Conservation (phyloP, 257 asterid genomes). For the Primulina huaijiensis region DNA sequence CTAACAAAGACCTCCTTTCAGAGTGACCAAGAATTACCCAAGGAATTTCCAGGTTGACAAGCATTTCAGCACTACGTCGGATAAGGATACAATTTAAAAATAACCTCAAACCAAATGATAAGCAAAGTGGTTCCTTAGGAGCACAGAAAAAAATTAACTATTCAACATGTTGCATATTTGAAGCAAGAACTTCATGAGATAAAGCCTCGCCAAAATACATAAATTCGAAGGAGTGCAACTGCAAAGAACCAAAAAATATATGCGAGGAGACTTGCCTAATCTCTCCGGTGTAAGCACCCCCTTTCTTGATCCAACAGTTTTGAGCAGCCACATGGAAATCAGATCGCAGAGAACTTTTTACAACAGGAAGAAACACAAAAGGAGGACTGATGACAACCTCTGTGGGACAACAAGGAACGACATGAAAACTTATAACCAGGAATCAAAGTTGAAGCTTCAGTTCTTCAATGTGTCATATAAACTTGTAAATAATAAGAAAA, state of each 20-base stretch:
- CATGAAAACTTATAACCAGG: too few relatives aligned
- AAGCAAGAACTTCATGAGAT: too few relatives aligned
- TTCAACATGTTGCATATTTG: too few relatives aligned
- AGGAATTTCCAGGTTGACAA: conserved; percentile 70
- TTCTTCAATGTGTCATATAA: too few relatives aligned
- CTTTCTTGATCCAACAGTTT: conserved; percentile 97
- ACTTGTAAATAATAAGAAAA: too few relatives aligned
- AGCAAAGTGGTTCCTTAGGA: too few relatives aligned
- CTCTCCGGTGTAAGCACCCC: conserved; percentile 99
- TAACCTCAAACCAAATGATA: too few relatives aligned
- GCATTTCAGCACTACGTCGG: conserved; percentile 86
- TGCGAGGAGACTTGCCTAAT: conserved; percentile 54
- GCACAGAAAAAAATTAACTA: too few relatives aligned
- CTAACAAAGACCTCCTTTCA: conserved; percentile 76
- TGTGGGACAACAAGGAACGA: conserved; percentile 31
- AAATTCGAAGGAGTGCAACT: background rate
- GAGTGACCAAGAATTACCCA: conserved; percentile 99
- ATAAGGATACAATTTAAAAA: background rate
- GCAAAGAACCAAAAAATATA: background rate
- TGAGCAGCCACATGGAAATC: conserved; percentile 96
- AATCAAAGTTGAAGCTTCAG: too few relatives aligned
- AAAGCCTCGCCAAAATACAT: too few relatives aligned
- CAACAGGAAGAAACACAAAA: conserved; percentile 72
- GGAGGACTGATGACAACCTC: conserved; percentile 99
- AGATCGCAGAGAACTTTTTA: conserved; percentile 57